Evolutionary conservation across 495 filamentous ascomycete genomes (phyloP).

Genomic region (Neurospora sp.): DNA sequence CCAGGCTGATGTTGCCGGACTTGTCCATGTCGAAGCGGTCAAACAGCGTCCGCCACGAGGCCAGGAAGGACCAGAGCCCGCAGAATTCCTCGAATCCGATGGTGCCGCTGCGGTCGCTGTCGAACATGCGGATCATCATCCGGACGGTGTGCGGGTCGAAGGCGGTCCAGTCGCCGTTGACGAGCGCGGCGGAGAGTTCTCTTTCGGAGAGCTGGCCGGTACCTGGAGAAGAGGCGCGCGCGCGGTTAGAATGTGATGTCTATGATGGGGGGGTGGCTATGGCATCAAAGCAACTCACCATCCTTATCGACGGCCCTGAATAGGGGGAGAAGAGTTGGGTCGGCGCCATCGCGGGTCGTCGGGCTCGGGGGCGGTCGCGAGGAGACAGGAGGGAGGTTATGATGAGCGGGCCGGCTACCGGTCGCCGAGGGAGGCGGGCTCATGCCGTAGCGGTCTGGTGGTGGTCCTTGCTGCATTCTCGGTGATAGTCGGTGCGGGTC

Average conservation of each 20-base stretch:
- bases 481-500: slow-evolving; percentile 13
- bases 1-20: slow-evolving; percentile 72
- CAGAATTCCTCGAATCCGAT: slow-evolving; percentile 96
- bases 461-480: slow-evolving; percentile 4
- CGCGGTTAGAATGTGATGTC: background rate
- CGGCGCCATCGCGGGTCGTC: slow-evolving; percentile 50
- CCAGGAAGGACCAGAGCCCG: slow-evolving; percentile 88
- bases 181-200: slow-evolving; percentile 83
- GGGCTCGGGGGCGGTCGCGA: slow-evolving; percentile 58
- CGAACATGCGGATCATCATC: slow-evolving; percentile 99
- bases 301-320: slow-evolving; percentile 88
- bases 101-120: slow-evolving; percentile 73
- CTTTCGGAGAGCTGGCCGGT: slow-evolving; percentile 74
- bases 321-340: slow-evolving; percentile 68
- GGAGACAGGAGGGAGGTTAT: slow-evolving; percentile 40
- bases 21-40: slow-evolving; percentile 90
- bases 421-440: slow-evolving; percentile 23
- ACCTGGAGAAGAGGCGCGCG: slow-evolving; percentile 29
- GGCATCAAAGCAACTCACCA: slow-evolving; percentile 32
- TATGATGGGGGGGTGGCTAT: background rate
- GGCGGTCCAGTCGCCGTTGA: slow-evolving; percentile 89
- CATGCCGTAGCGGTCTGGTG: slow-evolving; percentile 16
- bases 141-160: slow-evolving; percentile 95
- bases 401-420: slow-evolving; percentile 34
- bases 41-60: slow-evolving; percentile 86